Base-by-base conservation (phyloP, 192 early-diverging fungal species). In the Umbelopsis sp. region DNA sequence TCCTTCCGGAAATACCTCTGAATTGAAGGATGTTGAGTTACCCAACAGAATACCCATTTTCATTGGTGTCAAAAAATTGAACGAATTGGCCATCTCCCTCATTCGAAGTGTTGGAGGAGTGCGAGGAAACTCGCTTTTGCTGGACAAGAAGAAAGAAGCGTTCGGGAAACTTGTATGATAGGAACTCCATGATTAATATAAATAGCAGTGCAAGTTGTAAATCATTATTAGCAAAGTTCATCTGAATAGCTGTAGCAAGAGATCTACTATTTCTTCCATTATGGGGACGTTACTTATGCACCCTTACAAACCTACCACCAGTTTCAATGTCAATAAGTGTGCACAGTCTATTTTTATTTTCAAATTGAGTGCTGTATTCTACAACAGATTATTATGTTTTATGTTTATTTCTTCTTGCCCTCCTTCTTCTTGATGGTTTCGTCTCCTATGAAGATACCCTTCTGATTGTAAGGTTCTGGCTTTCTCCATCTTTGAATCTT, bases 351-450 rank as follows among this genome's bases (percentile, higher is more conserved):
- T 41, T 41, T 41, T 41, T 41, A 41, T 41, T 41, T 61, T 53
- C 51, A 37, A 23, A 5, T 47, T 1, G 37, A 41, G 37, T 41
- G 37, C 37, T 41, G 37, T 61, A 61, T 61, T 61, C 55, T 61
- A 61, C 55, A 61, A 25, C 27, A 30, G 55, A 16, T 61, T 61
- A 61, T n/a, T 6, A 30, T 30, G 27, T 30, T 41, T 41, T 41
- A 41, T 41, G 10, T 74, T 55, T 86, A 93, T 81, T 94, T 92
- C 87, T 97, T 99, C 88, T 97, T 99, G 72, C 93, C 92, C 65
- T 93, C 93, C 91, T 97, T 99, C 88, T 98, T 98, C 77, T 91
- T 92, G 76, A 99, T 99, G 7, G 96, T 98, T 84, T 99, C 95
- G 74, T 96, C 95, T 35, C 93, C 91, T 65, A 99, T 90, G 86